A percentile compares a stretch with the other conserved stretches of the same genome.
Conservation (phyloP, 164 flowering plant species). For the Kingdonia uniflora region DNA sequence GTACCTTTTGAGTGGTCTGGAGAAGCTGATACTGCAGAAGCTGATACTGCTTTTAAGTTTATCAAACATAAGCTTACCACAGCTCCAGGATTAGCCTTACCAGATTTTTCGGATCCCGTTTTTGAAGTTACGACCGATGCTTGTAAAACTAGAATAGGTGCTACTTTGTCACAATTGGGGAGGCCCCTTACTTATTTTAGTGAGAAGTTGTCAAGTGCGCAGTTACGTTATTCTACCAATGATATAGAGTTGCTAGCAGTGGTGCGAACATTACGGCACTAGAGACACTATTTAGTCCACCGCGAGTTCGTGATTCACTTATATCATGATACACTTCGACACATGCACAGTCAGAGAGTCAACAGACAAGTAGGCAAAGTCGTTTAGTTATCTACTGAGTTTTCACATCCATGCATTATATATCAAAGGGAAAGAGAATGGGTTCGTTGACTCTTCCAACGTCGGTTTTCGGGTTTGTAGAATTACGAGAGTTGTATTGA, state of each 20-base stretch:
- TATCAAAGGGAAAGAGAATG: too few relatives aligned
- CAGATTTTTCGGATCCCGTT: background rate
- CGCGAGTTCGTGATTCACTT: background rate
- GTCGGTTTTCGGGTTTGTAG: too few relatives aligned
- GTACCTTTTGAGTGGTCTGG: too few relatives aligned
- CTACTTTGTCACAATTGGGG: background rate
- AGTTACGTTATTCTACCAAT: background rate
- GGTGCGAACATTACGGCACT: background rate
- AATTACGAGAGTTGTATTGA: too few relatives aligned
- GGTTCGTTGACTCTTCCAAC: too few relatives aligned
- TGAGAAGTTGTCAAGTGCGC: background rate
- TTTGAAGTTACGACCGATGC: background rate
- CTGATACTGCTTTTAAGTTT: too few relatives aligned
- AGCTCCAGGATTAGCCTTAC: too few relatives aligned
- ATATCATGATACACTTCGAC: background rate
- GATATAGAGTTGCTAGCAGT: background rate
- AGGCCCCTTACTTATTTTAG: background rate
- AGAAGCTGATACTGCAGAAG: too few relatives aligned
- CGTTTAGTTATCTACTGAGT: too few relatives aligned
- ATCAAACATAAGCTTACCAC: too few relatives aligned
- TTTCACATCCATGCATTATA: too few relatives aligned
- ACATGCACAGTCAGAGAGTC: background rate
- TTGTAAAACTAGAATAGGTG: background rate
- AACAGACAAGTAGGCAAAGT: too few relatives aligned
- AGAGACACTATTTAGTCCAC: background rate